Conservation (phyloP, 1,139 yeast species). For the Eremothecium coryli region DNA sequence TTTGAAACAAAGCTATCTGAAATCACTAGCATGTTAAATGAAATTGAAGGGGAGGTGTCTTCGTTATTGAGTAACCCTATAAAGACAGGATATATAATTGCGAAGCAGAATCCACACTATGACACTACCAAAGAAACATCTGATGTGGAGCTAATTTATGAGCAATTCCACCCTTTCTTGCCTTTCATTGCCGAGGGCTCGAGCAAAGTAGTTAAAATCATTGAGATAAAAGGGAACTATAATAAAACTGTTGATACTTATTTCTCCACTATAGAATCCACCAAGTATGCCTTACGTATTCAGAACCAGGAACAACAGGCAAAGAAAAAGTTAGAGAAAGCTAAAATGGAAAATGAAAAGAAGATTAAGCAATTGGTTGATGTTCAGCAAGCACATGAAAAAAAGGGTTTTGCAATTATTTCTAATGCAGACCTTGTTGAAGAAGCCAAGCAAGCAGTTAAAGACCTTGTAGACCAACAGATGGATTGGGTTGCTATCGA, state of each 20-base stretch:
- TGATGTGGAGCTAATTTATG: constrained; percentile 48
- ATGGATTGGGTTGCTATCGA: constrained; percentile 95
- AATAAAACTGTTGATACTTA: constrained; percentile 74
- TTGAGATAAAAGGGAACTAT: constrained; percentile 45
- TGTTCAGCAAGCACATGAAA: constrained; percentile 55
- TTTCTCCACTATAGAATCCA: constrained; percentile 77
- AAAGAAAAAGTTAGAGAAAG: constrained; percentile 61
- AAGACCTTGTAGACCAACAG: constrained; percentile 61
- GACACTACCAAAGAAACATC: constrained; percentile 31
- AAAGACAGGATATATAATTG: constrained; percentile 52
- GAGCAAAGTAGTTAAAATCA: constrained; percentile 29
- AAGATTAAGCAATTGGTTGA: constrained; percentile 60
- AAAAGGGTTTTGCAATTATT: constrained; percentile 67
- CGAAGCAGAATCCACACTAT: constrained; percentile 48
- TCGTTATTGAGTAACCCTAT: constrained; percentile 22
- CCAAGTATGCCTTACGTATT: constrained; percentile 60
- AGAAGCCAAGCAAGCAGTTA: constrained; percentile 60
- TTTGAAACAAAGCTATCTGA: constrained; percentile 21
- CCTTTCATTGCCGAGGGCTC: constrained; percentile 41
- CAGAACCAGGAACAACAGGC: constrained; percentile 75
- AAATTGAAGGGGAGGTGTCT: constrained; percentile 38
- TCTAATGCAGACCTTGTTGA: constrained; percentile 63
- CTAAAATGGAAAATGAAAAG: constrained; percentile 60
- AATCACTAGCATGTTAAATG: constrained; percentile 40
- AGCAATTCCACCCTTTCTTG: constrained; percentile 78